These are phyloP conservation scores for Striga hermonthica DNA, from an alignment of 305 asterid genomes.

Conservation along the genomic window DNA sequence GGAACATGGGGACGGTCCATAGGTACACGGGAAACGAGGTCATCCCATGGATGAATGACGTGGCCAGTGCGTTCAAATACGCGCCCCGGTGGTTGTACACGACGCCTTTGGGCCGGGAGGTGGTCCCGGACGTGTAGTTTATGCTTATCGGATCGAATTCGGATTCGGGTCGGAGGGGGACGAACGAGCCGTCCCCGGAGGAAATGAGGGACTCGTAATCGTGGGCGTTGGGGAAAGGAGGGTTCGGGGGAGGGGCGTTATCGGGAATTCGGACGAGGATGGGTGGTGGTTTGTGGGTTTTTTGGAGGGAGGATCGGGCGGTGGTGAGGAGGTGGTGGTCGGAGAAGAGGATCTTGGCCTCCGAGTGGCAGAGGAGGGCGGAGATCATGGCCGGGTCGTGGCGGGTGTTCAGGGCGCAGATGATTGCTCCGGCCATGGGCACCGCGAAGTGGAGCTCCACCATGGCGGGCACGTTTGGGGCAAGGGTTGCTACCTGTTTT, in stretches of 20 bases:
- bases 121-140: slow-evolving; percentile 88
- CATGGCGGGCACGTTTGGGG: slow-evolving; percentile 83
- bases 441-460: slow-evolving; percentile 91
- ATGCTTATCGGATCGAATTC: slow-evolving; percentile 85
- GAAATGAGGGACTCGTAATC: slow-evolving; percentile 52
- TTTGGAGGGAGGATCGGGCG: slow-evolving; percentile 45
- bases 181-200: slow-evolving; percentile 42
- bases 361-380: slow-evolving; percentile 64
- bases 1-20: slow-evolving; percentile 99
- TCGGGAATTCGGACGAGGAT: slow-evolving; percentile 50
- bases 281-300: slow-evolving; percentile 39
- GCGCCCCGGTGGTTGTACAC: slow-evolving; percentile 86
- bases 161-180: slow-evolving; percentile 40
- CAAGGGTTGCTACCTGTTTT: slow-evolving; percentile 70
- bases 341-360: slow-evolving; percentile 74
- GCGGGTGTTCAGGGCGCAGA: slow-evolving; percentile 75
- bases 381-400: slow-evolving; percentile 75
- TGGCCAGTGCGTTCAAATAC: slow-evolving; percentile 63
- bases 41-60: slow-evolving; percentile 63
- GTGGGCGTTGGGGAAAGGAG: not conserved
- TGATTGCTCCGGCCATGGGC: slow-evolving; percentile 87
- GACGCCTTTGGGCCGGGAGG: slow-evolving; percentile 89
- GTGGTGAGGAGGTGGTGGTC: slow-evolving; percentile 53
- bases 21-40: slow-evolving; percentile 56
- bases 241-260: slow-evolving; percentile 25